Evolutionary conservation across 129 eudicot species (phyloP), one percentile per base, ranked within the genome.

Genomic region (Tanacetum coccineum): DNA sequence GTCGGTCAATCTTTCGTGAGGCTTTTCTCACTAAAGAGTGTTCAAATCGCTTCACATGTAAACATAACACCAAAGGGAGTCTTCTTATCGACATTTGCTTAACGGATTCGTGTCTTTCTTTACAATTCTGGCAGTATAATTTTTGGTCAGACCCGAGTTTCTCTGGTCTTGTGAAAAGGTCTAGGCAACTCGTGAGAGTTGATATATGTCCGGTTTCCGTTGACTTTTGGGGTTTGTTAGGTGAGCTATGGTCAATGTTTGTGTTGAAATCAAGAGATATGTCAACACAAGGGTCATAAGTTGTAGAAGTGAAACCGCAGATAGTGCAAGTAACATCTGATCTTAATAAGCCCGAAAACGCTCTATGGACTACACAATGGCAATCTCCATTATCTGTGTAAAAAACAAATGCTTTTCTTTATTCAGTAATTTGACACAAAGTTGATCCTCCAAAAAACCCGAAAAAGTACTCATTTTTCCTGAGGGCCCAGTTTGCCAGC

Each of bases 271-370:
- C 90, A 19, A 87, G 90, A 26, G 95, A 87, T 11, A 87, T 73
- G 65, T 87, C 95, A 17, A 87, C 65, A 65, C 89, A 87, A 3
- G 90, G 95, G 70, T 87, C 95, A 6, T 84, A 84, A 6, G 95
- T 87, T 4, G 95, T 79, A 13, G 95, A 87, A 10, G 87, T 84
- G 76, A 76, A 84, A 25, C 95, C 95, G 67, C 95, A 87, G 0
- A 82, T 79, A 49, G 85, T 74, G 71, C 95, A 87, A 40, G 87
- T 84, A 50, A 87, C 85, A 59, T 87, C 95, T 19, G 95, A 87
- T 81, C 95, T 77, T 71, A 87, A 57, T 17, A 87, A 71, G 25
- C 95, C 95, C 12, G 87, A 81, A 77, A 87, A 87, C 8, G 71
- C 85, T 71, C 83, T 81, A 59, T 87, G 95, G 54, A 82, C 89